Percentiles rank a stretch among this genome's conserved stretches.
phyloP scores from a whole-genome alignment of 2,329 filamentous ascomycete genomes.

The Didymella segeticola region DNA sequence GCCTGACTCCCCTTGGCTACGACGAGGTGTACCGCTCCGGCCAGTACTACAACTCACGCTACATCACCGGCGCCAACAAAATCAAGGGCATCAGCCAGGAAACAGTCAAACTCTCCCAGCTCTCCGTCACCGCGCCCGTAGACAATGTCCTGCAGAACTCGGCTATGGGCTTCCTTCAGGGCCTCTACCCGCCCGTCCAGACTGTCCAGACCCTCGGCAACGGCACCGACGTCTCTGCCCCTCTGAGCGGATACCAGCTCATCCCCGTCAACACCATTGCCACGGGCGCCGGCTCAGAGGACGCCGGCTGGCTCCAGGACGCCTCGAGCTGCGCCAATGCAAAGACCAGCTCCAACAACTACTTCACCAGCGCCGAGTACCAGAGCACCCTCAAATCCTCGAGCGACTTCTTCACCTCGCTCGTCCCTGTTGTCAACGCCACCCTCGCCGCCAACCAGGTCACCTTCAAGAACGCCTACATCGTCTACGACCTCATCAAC shows the following conservation, averaged over 20 bases:
- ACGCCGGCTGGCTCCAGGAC: constrained; percentile 65
- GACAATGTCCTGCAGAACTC: constrained; percentile 83
- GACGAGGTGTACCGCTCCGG: constrained; percentile 76
- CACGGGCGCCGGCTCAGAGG: constrained; percentile 65
- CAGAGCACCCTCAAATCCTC: constrained; percentile 56
- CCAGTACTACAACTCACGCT: constrained; percentile 76
- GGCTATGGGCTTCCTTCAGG: constrained; percentile 81
- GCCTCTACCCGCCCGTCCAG: constrained; percentile 78
- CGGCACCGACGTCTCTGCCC: constrained; percentile 68
- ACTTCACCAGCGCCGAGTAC: constrained; percentile 62
- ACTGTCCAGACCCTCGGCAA: constrained; percentile 71
- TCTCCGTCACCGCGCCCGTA: constrained; percentile 73
- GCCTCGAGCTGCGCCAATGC: constrained; percentile 63
- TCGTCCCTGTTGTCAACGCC: constrained; percentile 60
- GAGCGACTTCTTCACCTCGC: constrained; percentile 59
- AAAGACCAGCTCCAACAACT: constrained; percentile 64
- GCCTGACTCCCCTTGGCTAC: constrained; percentile 81
- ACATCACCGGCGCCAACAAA: constrained; percentile 68
- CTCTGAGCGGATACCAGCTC: constrained; percentile 82
- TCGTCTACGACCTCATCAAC: constrained; percentile 68
- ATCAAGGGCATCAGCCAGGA: constrained; percentile 73
- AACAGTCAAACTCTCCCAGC: constrained; percentile 71
- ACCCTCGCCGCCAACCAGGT: constrained; percentile 58
- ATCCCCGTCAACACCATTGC: constrained; percentile 73
- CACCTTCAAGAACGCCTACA: constrained; percentile 68